Conservation (phyloP, 306 rosid genomes). For the Oemleria cerasiformis region DNA sequence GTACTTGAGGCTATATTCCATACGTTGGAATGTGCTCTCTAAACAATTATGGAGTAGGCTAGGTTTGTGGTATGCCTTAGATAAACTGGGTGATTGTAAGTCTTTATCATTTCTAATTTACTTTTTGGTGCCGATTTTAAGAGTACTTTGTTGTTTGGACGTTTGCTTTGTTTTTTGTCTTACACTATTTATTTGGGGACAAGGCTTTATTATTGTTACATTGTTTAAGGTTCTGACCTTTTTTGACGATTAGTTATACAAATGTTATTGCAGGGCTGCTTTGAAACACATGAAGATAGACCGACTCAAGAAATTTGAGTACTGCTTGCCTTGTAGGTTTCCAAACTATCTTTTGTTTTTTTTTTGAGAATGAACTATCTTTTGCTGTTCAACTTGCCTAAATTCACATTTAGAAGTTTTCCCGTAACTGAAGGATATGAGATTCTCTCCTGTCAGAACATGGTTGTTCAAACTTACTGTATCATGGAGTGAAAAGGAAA, state of each 20-base stretch:
- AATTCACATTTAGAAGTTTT: neutral
- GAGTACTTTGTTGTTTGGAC: neutral
- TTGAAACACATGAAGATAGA: constrained; percentile 81
- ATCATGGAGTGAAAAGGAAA: neutral
- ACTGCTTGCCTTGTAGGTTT: constrained; percentile 86
- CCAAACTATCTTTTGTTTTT: constrained; percentile 9
- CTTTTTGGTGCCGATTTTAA: neutral
- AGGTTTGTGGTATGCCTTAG: neutral
- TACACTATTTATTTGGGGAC: constrained; percentile 5
- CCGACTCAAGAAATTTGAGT: constrained; percentile 74
- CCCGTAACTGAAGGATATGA: neutral
- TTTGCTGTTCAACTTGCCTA: constrained; percentile 7
- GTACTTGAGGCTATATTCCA: neutral
- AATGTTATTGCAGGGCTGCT: constrained; percentile 57
- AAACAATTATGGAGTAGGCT: neutral
- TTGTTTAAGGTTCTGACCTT: neutral
- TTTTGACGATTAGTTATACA: neutral
- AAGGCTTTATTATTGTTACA: neutral
- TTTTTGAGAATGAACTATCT: too few species aligned
- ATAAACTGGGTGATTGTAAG: neutral
- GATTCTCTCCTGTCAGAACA: neutral
- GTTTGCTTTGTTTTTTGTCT: neutral
- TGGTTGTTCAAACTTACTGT: neutral
- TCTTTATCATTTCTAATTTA: neutral
- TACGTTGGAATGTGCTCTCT: neutral